Evolutionary conservation across 345 rosid species (phyloP).

Genomic region (Acer yangbiense): DNA sequence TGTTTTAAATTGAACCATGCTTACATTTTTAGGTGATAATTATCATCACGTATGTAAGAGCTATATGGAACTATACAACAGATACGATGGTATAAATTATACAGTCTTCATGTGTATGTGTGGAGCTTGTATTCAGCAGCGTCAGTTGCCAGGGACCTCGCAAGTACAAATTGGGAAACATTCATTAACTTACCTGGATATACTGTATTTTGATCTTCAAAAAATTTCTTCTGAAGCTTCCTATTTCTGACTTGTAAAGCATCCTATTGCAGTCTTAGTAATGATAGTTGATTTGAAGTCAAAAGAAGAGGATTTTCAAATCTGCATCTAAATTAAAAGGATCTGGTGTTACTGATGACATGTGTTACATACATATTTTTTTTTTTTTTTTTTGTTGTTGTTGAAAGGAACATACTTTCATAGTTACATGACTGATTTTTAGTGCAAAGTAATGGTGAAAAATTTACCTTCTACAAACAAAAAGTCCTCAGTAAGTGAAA

Average conservation of each 20-base stretch:
- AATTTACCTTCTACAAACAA: background rate
- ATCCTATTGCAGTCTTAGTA: background rate
- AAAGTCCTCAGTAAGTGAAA: background rate
- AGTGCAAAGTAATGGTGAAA: background rate
- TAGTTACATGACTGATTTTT: background rate
- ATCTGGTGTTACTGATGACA: background rate
- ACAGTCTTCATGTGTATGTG: background rate
- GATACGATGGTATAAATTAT: no score
- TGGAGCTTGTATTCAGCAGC: background rate
- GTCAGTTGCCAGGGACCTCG: background rate
- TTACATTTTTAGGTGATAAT: background rate
- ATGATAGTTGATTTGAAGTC: background rate
- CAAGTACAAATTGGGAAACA: background rate
- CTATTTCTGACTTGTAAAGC: background rate
- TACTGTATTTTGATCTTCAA: conserved; percentile 1
- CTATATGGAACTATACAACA: no score
- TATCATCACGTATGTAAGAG: background rate
- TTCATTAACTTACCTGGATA: background rate
- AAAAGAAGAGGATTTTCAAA: background rate
- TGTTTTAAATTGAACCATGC: background rate
- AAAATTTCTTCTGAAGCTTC: background rate
- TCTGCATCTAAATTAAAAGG: background rate
- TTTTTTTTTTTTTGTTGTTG: no score
- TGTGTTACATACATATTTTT: background rate
- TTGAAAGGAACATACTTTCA: no score